These are phyloP conservation scores for Davidsoniella australis DNA, from an alignment of 2,329 filamentous ascomycete genomes.

Conservation along the genomic window DNA sequence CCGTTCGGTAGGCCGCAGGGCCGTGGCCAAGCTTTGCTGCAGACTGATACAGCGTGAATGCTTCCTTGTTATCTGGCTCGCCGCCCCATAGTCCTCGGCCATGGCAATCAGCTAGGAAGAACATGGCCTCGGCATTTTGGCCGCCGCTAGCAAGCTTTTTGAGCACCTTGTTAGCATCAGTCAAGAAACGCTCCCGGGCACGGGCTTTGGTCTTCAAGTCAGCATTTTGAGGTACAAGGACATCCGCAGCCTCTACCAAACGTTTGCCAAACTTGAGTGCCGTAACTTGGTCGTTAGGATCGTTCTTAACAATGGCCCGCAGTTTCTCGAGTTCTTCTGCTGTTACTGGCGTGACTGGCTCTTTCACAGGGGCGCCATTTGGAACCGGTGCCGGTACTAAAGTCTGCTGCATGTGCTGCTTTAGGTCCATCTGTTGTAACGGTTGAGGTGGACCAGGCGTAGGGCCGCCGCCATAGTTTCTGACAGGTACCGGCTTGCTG, in stretches of 20 bases:
- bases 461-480: conserved; percentile 28
- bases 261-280: conserved; percentile 65
- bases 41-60: conserved; percentile 83
- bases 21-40: conserved; percentile 80
- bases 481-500: conserved; percentile 40
- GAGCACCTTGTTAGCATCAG: conserved; percentile 76
- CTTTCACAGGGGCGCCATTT: conserved; percentile 14
- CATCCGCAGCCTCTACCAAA: conserved; percentile 66
- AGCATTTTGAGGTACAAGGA: conserved; percentile 45
- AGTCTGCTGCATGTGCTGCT: conserved; percentile 17
- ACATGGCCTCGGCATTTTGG: conserved; percentile 75
- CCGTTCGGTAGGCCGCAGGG: conserved; percentile 79
- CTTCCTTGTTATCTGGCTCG: conserved; percentile 74
- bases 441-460: conserved; percentile 23
- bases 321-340: conserved; percentile 61
- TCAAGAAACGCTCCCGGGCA: conserved; percentile 63
- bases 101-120: conserved; percentile 78
- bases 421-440: conserved; percentile 17
- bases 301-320: conserved; percentile 49
- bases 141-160: conserved; percentile 60
- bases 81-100: conserved; percentile 66
- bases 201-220: conserved; percentile 60
- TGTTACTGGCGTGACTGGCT: conserved; percentile 45
- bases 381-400: conserved; percentile 16
- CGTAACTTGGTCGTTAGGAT: conserved; percentile 53